Evolutionary conservation across 768 basidiomycete species (phyloP).

Genomic region (Xanthoconium stramineum): DNA sequence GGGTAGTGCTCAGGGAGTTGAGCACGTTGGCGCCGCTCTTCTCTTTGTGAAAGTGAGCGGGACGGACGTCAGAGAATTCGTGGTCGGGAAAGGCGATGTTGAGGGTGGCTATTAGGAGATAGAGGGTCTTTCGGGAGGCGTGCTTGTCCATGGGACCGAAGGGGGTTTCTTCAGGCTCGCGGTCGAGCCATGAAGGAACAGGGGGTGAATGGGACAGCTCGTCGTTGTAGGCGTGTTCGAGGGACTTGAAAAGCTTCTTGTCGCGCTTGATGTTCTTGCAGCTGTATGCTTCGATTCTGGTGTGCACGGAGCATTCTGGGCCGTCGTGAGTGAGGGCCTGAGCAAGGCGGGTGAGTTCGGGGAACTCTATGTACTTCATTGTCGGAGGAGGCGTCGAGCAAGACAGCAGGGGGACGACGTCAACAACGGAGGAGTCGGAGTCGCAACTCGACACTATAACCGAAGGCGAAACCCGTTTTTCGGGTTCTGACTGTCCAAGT

Average conservation of each 20-base stretch:
- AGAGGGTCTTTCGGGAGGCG: conserved; percentile 85
- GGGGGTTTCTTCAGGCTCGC: conserved; percentile 74
- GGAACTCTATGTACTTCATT: conserved; percentile 90
- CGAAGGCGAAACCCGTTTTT: too few relatives aligned
- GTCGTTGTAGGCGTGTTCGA: conserved; percentile 81
- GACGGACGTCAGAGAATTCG: conserved; percentile 91
- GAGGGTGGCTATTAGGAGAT: conserved; percentile 92
- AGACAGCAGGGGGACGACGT: background rate
- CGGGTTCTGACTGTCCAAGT: too few relatives aligned
- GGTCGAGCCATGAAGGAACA: conserved; percentile 72
- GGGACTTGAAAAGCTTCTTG: conserved; percentile 90
- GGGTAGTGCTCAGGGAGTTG: conserved; percentile 79
- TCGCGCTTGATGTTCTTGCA: conserved; percentile 98
- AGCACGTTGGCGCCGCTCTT: conserved; percentile 72
- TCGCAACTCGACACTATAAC: too few relatives aligned
- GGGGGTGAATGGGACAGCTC: conserved; percentile 83
- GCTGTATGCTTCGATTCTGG: conserved; percentile 93
- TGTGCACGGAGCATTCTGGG: conserved; percentile 84
- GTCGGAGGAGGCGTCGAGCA: background rate
- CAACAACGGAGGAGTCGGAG: background rate
- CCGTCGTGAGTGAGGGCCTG: conserved; percentile 82
- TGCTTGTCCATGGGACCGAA: conserved; percentile 91
- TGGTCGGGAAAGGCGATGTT: conserved; percentile 98
- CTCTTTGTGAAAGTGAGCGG: conserved; percentile 86
- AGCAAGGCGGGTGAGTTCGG: conserved; percentile 73